Base-by-base conservation (phyloP, 2,329 filamentous ascomycete genomes). In the Diaporthe capsici region DNA sequence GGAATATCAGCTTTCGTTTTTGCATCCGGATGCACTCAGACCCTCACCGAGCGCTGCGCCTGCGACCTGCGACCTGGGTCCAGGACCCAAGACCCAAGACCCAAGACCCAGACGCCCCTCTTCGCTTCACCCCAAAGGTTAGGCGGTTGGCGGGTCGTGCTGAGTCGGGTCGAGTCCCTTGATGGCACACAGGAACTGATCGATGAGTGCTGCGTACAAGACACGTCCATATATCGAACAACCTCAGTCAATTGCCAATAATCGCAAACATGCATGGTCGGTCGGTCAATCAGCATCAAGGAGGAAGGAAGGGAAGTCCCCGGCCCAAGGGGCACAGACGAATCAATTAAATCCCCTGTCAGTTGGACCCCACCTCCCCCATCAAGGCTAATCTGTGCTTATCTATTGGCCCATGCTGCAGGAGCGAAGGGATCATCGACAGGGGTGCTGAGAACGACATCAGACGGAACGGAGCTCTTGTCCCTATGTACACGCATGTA, bases 291-390 rank as follows among this genome's bases (percentile, higher is more conserved):
- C 57, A 31, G 58, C 42, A 25, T 58, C 25, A 13, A 63, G n/a
- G 34, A 71, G 53, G 57, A 20, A 72, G 42, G 31, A 5, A 70
- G 53, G 51, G 25, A 4, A 70, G 53, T 71, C 15, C 44, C 76
- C 22, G 12, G 39, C 76, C 51, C 81, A 82, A 15, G n/a, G 25
- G 31, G 44, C 44, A 9, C n/a, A 42, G 65, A 71, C 34, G 37
- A 74, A 72, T 76, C 75, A 76, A 76, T 75, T 76, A 76, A 76
- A 63, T 31, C 61, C 75, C 75, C 75, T 75, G 72, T 70, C 72
- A 49, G 31, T n/a, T 20, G n/a, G 34, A 60, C 44, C 72, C 60
- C 55, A 60, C 61, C 47, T 51, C 25, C 42, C 53, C 22, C 12
- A 22, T 47, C 51, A 39, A 37, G n/a, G 28, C 63, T 71, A 42